phyloP scores from a whole-genome alignment of 768 basidiomycete species.

The Suillus alpinus region DNA sequence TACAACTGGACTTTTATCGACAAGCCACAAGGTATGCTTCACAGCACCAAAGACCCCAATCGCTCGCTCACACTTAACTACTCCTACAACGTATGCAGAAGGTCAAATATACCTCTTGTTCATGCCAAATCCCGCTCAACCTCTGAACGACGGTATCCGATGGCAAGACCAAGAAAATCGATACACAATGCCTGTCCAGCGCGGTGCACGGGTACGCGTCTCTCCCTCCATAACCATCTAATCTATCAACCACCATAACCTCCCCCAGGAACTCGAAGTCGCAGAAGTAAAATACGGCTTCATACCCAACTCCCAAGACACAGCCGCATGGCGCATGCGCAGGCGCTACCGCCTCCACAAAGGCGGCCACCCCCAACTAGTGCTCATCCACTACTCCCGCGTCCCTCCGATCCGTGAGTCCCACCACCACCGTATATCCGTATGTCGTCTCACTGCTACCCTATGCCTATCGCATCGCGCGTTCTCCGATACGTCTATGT shows the following conservation, averaged over 20 bases:
- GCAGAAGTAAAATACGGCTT: constrained; percentile 74
- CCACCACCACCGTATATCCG: constrained; percentile 1
- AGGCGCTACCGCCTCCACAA: constrained; percentile 70
- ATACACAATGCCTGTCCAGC: constrained; percentile 44
- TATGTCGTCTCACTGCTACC: constrained; percentile 3
- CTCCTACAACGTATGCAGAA: constrained; percentile 38
- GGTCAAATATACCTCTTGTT: constrained; percentile 67
- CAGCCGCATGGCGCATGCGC: constrained; percentile 63
- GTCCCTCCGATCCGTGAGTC: constrained; percentile 61
- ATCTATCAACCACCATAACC: background rate
- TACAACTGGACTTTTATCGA: constrained; percentile 77
- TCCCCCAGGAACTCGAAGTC: constrained; percentile 70
- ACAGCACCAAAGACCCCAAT: background rate
- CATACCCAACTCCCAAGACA: constrained; percentile 61
- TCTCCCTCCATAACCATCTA: background rate
- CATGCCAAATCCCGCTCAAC: constrained; percentile 53
- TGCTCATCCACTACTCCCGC: constrained; percentile 74
- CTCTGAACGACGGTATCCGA: constrained; percentile 75
- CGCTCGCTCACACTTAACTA: background rate
- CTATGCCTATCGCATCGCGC: constrained; percentile 1
- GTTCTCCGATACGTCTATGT: background rate
- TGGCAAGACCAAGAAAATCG: constrained; percentile 73
- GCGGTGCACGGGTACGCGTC: constrained; percentile 52
- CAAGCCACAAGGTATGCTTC: constrained; percentile 61
- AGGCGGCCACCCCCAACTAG: constrained; percentile 70